Conservation (phyloP, 2,329 filamentous ascomycete species). For the Emericellopsis cladophorae region DNA sequence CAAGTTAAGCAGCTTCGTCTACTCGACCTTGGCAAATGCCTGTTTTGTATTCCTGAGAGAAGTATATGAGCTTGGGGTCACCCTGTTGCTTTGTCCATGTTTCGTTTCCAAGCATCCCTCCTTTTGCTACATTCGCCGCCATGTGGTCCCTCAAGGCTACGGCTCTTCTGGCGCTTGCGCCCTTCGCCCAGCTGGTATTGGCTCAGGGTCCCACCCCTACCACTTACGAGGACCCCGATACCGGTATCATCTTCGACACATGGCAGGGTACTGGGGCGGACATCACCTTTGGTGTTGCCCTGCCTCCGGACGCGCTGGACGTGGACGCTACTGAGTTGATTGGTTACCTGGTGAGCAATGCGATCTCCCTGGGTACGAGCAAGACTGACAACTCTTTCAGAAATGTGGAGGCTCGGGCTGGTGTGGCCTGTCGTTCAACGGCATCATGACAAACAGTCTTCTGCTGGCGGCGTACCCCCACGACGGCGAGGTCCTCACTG, state of each 20-base stretch:
- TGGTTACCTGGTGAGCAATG: slow-evolving; percentile 35
- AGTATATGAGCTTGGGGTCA: not conserved
- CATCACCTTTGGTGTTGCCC: slow-evolving; percentile 39
- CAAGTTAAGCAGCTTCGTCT: not conserved
- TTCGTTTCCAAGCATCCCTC: not conserved
- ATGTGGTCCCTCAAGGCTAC: slow-evolving; percentile 3
- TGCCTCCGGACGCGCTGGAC: slow-evolving; percentile 34
- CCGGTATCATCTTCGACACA: slow-evolving; percentile 40
- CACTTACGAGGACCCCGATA: slow-evolving; percentile 28
- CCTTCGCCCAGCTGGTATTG: slow-evolving; percentile 3
- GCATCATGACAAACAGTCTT: slow-evolving; percentile 43
- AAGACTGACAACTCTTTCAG: slow-evolving; percentile 15
- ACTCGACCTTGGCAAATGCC: not conserved
- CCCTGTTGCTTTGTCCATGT: not conserved
- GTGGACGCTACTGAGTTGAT: slow-evolving; percentile 43
- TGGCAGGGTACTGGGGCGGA: slow-evolving; percentile 29
- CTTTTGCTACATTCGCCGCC: not conserved
- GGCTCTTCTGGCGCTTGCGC: slow-evolving; percentile 5
- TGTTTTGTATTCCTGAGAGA: not conserved
- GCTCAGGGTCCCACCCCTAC: slow-evolving; percentile 7
- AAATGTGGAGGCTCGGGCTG: slow-evolving; percentile 37
- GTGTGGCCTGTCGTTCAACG: slow-evolving; percentile 43
- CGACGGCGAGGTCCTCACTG: slow-evolving; percentile 38
- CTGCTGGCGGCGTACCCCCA: slow-evolving; percentile 47
- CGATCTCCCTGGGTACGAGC: not conserved